Evolutionary conservation across 2,329 filamentous ascomycete species (phyloP).

Genomic region (Aspergillus aculeatinus): DNA sequence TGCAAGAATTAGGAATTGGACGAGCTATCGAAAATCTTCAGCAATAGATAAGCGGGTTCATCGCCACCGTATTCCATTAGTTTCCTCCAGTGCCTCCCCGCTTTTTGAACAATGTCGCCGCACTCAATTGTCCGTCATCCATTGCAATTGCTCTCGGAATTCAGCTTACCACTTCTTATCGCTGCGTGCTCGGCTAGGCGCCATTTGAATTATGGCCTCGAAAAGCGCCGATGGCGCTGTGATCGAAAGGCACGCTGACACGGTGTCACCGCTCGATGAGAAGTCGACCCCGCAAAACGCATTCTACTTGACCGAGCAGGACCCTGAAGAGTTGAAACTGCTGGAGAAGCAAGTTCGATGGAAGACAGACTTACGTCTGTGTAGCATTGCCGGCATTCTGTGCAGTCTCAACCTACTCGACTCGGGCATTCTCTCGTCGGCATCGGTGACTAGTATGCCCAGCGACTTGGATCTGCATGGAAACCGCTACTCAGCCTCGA

Average conservation of each 20-base stretch:
- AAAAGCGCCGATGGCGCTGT: not conserved
- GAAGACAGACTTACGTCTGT: slow-evolving; percentile 67
- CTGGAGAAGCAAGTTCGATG: slow-evolving; percentile 54
- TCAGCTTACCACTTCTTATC: not conserved
- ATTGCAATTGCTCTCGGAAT: not conserved
- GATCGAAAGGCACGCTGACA: not conserved
- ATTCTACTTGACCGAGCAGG: not conserved
- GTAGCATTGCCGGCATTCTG: slow-evolving; percentile 69
- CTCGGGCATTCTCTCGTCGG: slow-evolving; percentile 67
- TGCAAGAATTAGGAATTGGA: not conserved
- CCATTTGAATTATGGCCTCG: not conserved
- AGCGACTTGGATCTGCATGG: slow-evolving; percentile 63
- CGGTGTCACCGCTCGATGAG: not conserved
- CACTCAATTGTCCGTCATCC: not conserved
- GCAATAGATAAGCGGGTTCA: not conserved
- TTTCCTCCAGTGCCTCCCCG: not conserved
- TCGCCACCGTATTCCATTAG: not conserved
- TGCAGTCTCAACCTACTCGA: slow-evolving; percentile 70
- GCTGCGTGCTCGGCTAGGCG: not conserved
- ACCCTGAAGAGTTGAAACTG: slow-evolving; percentile 19
- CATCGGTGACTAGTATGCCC: slow-evolving; percentile 68
- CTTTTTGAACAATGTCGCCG: not conserved
- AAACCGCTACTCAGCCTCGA: slow-evolving; percentile 66
- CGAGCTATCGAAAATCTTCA: not conserved
- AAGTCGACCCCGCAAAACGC: not conserved